Conservation (phyloP, 73 alveolate species). For the Breviolum minutum region DNA sequence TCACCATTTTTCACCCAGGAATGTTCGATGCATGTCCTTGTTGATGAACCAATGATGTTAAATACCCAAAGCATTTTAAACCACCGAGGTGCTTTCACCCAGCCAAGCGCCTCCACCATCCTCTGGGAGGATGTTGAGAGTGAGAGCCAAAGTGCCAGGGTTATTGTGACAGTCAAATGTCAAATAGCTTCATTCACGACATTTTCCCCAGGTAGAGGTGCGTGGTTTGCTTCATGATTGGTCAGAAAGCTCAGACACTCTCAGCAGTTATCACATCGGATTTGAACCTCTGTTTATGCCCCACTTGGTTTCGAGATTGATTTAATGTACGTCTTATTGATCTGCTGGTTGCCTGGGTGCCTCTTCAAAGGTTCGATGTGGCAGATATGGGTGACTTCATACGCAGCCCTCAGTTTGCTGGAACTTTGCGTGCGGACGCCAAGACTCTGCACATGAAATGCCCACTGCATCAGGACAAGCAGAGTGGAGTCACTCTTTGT, state of each 20-base stretch:
- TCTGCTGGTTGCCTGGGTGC: background rate
- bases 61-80: no score
- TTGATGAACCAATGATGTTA: no score
- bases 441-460: background rate
- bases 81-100: constrained; percentile 51
- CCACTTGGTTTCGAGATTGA: background rate
- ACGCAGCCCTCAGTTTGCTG: constrained; percentile 87
- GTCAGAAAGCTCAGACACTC: background rate
- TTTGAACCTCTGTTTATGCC: background rate
- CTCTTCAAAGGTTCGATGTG: constrained; percentile 51
- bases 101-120: constrained; percentile 82
- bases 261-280: background rate
- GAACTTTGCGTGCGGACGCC: constrained; percentile 50
- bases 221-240: constrained; percentile 88
- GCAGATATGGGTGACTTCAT: constrained; percentile 92
- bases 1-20: no score
- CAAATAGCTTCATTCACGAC: background rate
- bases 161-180: no score
- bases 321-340: background rate
- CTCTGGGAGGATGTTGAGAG: constrained; percentile 82
- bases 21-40: no score
- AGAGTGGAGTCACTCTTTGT: no score
- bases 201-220: constrained; percentile 30
- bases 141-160: background rate
- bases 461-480: background rate